Conservation (phyloP, 1,284 basidiomycete genomes). For the Malassezia sp. region DNA sequence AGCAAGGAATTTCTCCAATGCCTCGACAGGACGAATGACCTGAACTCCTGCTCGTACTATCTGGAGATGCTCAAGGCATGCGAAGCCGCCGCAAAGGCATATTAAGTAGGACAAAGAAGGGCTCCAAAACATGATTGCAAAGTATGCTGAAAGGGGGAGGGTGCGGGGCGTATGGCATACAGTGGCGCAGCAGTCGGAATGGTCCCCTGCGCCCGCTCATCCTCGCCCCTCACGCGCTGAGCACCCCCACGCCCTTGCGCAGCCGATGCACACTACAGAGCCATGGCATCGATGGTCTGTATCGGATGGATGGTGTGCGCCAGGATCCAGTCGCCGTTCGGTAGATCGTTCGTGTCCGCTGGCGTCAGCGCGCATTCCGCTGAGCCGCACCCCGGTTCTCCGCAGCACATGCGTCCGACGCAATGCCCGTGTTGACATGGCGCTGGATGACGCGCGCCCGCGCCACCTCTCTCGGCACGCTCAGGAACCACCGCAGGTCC, state of each 20-base stretch:
- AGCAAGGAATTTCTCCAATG: conserved; percentile 49
- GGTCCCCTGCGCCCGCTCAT: too few relatives aligned
- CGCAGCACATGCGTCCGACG: conserved; percentile 58
- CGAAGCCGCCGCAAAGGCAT: conserved; percentile 40
- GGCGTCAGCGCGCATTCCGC: conserved; percentile 51
- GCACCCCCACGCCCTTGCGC: too few relatives aligned
- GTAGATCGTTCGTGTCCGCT: conserved; percentile 43
- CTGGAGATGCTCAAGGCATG: conserved; percentile 49
- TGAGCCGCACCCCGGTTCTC: conserved; percentile 59
- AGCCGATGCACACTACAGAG: too few relatives aligned
- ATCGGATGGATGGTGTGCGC: conserved; percentile 29
- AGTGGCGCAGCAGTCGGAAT: too few relatives aligned
- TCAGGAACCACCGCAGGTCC: conserved; percentile 68
- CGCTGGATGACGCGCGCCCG: conserved; percentile 59
- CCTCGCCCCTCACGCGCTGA: too few relatives aligned
- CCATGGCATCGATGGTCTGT: not conserved
- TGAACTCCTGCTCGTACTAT: conserved; percentile 53
- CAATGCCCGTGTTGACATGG: conserved; percentile 65
- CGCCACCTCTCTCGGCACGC: conserved; percentile 57
- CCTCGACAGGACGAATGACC: conserved; percentile 49
- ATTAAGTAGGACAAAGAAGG: conserved; percentile 18
- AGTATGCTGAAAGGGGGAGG: not conserved
- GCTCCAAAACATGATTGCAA: not conserved
- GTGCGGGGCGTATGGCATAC: too few relatives aligned
- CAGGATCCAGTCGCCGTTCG: conserved; percentile 40